These are phyloP conservation scores for Coemansia brasiliensis DNA, from an alignment of 192 early-diverging fungal genomes.

Conservation along the genomic window DNA sequence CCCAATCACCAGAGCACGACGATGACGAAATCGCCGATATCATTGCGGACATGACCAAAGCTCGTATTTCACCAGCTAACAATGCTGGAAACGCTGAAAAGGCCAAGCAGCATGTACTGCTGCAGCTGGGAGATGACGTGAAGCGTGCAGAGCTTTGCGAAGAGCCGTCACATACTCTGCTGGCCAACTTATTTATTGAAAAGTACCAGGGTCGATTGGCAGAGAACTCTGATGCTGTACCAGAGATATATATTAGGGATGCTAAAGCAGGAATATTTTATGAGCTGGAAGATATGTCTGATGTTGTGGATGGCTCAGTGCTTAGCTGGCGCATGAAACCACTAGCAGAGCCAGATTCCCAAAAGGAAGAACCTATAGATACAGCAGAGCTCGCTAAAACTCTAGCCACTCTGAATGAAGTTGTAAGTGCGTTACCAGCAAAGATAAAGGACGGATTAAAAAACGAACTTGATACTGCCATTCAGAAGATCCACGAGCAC, in stretches of 20 bases:
- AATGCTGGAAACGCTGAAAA: slow-evolving; percentile 6
- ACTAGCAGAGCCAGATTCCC: not conserved
- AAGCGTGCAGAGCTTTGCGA: slow-evolving; percentile 60
- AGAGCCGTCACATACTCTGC: slow-evolving; percentile 57
- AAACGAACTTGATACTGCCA: slow-evolving; percentile 28
- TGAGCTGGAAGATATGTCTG: slow-evolving; percentile 64
- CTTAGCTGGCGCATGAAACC: slow-evolving; percentile 35
- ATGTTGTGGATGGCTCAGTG: slow-evolving; percentile 62
- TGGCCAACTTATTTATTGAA: slow-evolving; percentile 75
- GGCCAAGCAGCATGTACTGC: slow-evolving; percentile 41
- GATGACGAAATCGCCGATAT: slow-evolving; percentile 54
- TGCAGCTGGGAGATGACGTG: slow-evolving; percentile 65
- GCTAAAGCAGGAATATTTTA: slow-evolving; percentile 57
- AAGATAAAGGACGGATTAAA: slow-evolving; percentile 59
- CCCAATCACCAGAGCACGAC: slow-evolving; percentile 28
- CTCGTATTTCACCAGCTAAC: slow-evolving; percentile 18
- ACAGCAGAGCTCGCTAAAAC: slow-evolving; percentile 7
- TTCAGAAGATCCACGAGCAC: slow-evolving; percentile 1
- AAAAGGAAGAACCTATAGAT: too few species aligned
- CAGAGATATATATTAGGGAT: slow-evolving; percentile 69
- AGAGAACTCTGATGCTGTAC: slow-evolving; percentile 60
- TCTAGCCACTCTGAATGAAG: slow-evolving; percentile 46
- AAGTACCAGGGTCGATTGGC: slow-evolving; percentile 65
- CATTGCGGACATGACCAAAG: slow-evolving; percentile 49
- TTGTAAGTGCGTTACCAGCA: slow-evolving; percentile 55